These are phyloP conservation scores for Neurospora sp. DNA, from an alignment of 495 filamentous ascomycete genomes.

Conservation along the genomic window DNA sequence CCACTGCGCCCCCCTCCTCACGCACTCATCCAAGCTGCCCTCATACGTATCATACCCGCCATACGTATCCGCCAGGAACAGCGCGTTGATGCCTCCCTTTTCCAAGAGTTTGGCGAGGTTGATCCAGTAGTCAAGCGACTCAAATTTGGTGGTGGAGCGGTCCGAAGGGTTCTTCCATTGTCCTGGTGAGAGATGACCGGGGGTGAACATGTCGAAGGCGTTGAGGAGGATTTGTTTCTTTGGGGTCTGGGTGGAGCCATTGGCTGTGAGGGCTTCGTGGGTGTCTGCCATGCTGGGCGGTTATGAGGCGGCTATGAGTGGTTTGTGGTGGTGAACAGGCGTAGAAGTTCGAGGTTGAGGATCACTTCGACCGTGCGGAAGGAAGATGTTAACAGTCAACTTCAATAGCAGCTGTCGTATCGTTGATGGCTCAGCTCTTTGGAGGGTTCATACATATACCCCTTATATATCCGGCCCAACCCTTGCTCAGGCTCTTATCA, in stretches of 20 bases:
- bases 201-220: conserved; percentile 37
- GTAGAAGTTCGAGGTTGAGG: neutral
- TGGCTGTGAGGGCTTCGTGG: neutral
- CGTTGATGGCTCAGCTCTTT: neutral
- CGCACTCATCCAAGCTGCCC: conserved; percentile 40
- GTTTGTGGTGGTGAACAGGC: neutral
- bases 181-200: conserved; percentile 34
- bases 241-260: neutral
- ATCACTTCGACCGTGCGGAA: neutral
- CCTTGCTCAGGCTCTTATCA: neutral
- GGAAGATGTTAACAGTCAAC: neutral
- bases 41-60: conserved; percentile 48
- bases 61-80: conserved; percentile 55
- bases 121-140: conserved; percentile 45
- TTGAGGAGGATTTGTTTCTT: conserved; percentile 37
- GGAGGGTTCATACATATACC: neutral
- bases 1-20: conserved; percentile 44
- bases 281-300: neutral
- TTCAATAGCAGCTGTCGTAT: neutral
- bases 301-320: neutral
- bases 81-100: conserved; percentile 45
- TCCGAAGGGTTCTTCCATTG: conserved; percentile 47
- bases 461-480: neutral
- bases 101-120: conserved; percentile 52
- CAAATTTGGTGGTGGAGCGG: conserved; percentile 46